A percentile compares a stretch with the other conserved stretches of the same genome.
These are phyloP conservation scores for Penicillium daleae DNA, from an alignment of 495 filamentous ascomycete species.

Conservation along the genomic window DNA sequence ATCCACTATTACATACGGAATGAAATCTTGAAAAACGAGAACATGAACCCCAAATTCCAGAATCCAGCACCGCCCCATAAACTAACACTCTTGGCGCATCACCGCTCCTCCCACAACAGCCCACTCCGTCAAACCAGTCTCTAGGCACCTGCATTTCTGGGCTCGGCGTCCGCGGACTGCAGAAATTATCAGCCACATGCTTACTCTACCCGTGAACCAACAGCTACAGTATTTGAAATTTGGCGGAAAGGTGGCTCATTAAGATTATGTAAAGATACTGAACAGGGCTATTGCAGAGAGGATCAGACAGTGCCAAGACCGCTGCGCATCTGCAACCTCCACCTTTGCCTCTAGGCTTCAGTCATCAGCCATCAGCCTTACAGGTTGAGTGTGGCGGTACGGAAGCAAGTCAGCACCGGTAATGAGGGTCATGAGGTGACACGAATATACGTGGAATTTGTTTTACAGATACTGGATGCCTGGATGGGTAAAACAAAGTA, in stretches of 20 bases:
- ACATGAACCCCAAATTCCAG: neutral
- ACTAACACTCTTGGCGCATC: slow-evolving; percentile 18
- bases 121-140: slow-evolving; percentile 1
- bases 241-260: too few species aligned
- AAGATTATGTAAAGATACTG: neutral
- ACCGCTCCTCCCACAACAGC: neutral
- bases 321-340: neutral
- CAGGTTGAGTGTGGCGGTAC: neutral
- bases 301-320: neutral
- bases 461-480: neutral
- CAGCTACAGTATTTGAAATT: too few species aligned
- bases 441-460: neutral
- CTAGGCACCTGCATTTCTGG: slow-evolving; percentile 23
- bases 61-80: neutral
- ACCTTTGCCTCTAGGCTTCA: neutral
- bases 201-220: neutral
- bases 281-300: neutral
- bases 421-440: neutral
- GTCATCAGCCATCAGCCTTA: neutral
- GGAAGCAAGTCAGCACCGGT: neutral
- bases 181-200: neutral
- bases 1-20: neutral
- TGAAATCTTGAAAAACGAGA: neutral
- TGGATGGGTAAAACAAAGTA: neutral
- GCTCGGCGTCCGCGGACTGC: slow-evolving; percentile 4